Base-by-base conservation (phyloP, 345 rosid genomes). In the Ceriops zippeliana region DNA sequence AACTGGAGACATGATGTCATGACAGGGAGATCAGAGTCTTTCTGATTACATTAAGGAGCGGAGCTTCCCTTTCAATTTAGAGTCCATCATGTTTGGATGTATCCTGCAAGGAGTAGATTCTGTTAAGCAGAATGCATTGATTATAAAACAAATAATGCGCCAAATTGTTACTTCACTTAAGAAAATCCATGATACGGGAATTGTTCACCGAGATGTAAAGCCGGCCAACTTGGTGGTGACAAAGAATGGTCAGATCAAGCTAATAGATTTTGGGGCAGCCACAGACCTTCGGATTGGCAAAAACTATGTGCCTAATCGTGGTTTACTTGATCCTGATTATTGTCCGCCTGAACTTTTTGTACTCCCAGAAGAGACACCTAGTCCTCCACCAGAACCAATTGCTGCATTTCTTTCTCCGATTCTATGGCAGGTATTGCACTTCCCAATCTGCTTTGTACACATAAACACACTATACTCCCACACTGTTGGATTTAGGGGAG, bases 241-340 rank as follows among this genome's bases (percentile, higher is more conserved):
- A 47, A 91, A 89, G 83, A 88, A 79, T 62, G 97, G 98, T 1
- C 85, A 83, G 84, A 85, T 93, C 65, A 93, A 91, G 85, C 96
- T 93, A 76, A 93, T 93, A 53, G 98, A 93, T 81, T 91, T 93
- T 70, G 97, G 97, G 16, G 97, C 97, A 32, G 98, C 98, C 58
- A 80, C 96, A 31, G 98, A 93, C 74, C 96, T 93, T 59, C 91
- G 98, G 21, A 93, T 91, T n/a, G 98, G 98, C 52, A 93, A 93
- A 83, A 93, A 93, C 70, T 93, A 84, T 72, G 73, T 88, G 62
- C 97, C 97, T 0, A 59, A 91, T 17, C 82, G 85, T 34, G 71
- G 79, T 9, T 82, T 93, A 75, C 87, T 93, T 10, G 98, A 93
- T 80, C 97, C 98, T 24, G 96, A 84, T 74, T 93, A 87, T 64